Conservation (phyloP, 352 stramenopile genomes). For the Pythium folliculosum region DNA sequence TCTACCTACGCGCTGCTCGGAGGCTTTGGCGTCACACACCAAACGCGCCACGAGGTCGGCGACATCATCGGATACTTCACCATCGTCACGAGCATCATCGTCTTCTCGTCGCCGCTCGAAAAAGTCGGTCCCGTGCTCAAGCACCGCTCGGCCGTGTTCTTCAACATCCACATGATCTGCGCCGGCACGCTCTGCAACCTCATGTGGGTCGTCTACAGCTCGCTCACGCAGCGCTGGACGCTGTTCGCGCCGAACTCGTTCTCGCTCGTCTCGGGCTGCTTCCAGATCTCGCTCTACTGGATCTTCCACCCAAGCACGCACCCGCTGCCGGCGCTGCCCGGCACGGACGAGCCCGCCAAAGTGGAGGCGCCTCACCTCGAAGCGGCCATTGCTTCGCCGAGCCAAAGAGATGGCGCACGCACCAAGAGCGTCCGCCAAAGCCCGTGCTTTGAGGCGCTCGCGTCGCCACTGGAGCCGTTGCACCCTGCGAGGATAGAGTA, state of each 20-base stretch:
- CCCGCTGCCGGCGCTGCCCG: conserved; percentile 10
- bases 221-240: conserved; percentile 44
- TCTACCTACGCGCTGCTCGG: conserved; percentile 49
- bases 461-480: not conserved
- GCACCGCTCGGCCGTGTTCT: conserved; percentile 51
- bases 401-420: not conserved
- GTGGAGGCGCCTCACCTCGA: not conserved
- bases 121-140: conserved; percentile 48
- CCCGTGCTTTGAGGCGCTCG: not conserved
- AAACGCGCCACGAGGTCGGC: conserved; percentile 34
- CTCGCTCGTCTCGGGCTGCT: conserved; percentile 35
- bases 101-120: conserved; percentile 60
- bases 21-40: conserved; percentile 31
- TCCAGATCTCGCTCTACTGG: conserved; percentile 47
- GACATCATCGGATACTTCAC: conserved; percentile 42
- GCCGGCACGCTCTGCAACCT: conserved; percentile 28
- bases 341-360: not conserved
- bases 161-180: conserved; percentile 58
- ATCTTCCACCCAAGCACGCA: conserved; percentile 51
- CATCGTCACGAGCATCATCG: conserved; percentile 46
- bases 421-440: not conserved
- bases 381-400: not conserved
- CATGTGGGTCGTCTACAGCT: conserved; percentile 56
- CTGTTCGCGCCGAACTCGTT: conserved; percentile 55
- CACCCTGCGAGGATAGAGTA: not conserved